These are phyloP conservation scores for Fomes fomentarius DNA, from an alignment of 1,284 basidiomycete species.

Conservation along the genomic window DNA sequence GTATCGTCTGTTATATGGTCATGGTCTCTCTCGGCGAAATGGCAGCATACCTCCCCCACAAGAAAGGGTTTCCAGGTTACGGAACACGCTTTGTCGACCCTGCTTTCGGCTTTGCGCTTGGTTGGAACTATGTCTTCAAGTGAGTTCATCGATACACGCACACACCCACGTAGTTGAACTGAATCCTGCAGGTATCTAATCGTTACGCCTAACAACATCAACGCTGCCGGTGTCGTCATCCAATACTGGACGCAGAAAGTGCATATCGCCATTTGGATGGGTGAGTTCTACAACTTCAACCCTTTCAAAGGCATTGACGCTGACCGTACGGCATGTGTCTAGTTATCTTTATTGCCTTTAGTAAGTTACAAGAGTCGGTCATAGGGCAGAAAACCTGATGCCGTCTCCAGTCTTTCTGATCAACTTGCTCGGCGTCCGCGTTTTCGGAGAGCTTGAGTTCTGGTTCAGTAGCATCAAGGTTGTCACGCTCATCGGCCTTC, in stretches of 20 bases:
- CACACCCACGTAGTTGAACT: background rate
- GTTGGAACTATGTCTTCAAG: slow-evolving; percentile 42
- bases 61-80: slow-evolving; percentile 49
- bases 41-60: slow-evolving; percentile 42
- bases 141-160: slow-evolving; percentile 4
- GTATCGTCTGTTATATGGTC: slow-evolving; percentile 58
- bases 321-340: slow-evolving; percentile 9
- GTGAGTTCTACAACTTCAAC: slow-evolving; percentile 35
- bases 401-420: slow-evolving; percentile 48
- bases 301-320: slow-evolving; percentile 1
- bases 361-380: slow-evolving; percentile 35
- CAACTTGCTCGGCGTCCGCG: slow-evolving; percentile 57
- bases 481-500: slow-evolving; percentile 46
- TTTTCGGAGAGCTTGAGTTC: slow-evolving; percentile 62
- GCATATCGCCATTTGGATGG: slow-evolving; percentile 62
- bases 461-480: slow-evolving; percentile 45
- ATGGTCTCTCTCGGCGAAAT: slow-evolving; percentile 46
- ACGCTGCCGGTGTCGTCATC: slow-evolving; percentile 64
- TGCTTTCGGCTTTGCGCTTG: slow-evolving; percentile 49
- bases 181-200: slow-evolving; percentile 32
- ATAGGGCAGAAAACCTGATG: background rate
- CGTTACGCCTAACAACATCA: slow-evolving; percentile 39
- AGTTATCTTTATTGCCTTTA: slow-evolving; percentile 61
- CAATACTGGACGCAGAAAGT: slow-evolving; percentile 61
- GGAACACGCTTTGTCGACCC: slow-evolving; percentile 53